Percentiles rank a stretch among this genome's conserved stretches.
These are phyloP conservation scores for Teratosphaeria viscida DNA, from an alignment of 2,329 filamentous ascomycete genomes.

Conservation along the genomic window DNA sequence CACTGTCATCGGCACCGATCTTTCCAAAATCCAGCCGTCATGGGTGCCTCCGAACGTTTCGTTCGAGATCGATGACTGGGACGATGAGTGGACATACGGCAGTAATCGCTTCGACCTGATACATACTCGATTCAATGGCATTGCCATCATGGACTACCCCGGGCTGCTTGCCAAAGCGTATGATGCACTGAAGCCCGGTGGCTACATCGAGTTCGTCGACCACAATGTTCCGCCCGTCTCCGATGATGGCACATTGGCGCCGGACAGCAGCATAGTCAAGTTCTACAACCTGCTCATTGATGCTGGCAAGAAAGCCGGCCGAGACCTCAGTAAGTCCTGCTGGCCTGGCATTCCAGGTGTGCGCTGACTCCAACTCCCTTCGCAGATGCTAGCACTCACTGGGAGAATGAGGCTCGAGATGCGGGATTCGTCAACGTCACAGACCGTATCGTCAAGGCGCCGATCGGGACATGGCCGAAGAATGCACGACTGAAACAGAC, in stretches of 20 bases:
- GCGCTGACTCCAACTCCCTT: background rate
- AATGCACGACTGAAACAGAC: conserved; percentile 19
- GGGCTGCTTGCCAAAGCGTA: conserved; percentile 23
- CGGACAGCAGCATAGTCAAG: conserved; percentile 11
- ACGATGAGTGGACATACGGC: conserved; percentile 27
- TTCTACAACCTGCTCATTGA: conserved; percentile 13
- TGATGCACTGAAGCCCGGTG: conserved; percentile 29
- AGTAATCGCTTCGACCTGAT: conserved; percentile 31
- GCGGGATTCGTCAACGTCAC: conserved; percentile 19
- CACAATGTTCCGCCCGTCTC: conserved; percentile 29
- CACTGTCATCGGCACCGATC: conserved; percentile 16
- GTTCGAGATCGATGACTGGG: conserved; percentile 24
- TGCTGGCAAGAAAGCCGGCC: conserved; percentile 10
- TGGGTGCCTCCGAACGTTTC: conserved; percentile 20
- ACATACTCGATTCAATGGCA: conserved; percentile 29
- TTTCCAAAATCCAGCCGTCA: conserved; percentile 18
- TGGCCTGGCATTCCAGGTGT: conserved; percentile 8
- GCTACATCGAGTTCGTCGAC: conserved; percentile 35
- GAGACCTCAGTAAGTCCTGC: conserved; percentile 7
- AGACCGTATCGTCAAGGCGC: conserved; percentile 13
- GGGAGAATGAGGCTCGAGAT: background rate
- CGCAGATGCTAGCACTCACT: background rate
- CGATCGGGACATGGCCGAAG: conserved; percentile 21
- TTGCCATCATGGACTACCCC: conserved; percentile 13
- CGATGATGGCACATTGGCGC: conserved; percentile 31